Percentiles rank a stretch among this genome's conserved stretches.
Evolutionary conservation across 371 early-diverging fungal species (phyloP).

Genomic region (Polyrhizophydium stewartii): DNA sequence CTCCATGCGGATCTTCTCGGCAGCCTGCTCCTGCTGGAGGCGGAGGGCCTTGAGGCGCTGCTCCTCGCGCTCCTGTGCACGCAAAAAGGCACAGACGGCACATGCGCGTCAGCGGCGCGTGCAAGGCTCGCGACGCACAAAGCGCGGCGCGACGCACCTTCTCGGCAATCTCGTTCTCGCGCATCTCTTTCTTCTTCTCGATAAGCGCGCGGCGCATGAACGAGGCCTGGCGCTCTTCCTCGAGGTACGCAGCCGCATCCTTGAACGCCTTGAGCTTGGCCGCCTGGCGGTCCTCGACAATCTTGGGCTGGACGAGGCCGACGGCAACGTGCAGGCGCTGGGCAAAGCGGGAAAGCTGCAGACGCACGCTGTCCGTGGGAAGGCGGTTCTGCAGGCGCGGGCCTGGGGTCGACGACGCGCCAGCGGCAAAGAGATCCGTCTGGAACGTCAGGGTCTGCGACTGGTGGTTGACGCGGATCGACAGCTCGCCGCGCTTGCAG

Average conservation of each 20-base stretch:
- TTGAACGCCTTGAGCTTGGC: constrained; percentile 24
- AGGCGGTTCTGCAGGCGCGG: constrained; percentile 72
- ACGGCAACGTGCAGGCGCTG: constrained; percentile 75
- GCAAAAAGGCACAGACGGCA: background rate
- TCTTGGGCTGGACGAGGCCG: constrained; percentile 78
- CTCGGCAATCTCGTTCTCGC: constrained; percentile 56
- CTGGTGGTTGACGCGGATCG: constrained; percentile 91
- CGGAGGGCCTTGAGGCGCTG: constrained; percentile 48
- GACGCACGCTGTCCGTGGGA: constrained; percentile 60
- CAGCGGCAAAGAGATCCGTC: constrained; percentile 68
- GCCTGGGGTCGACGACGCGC: constrained; percentile 71
- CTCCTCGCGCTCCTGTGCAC: constrained; percentile 78
- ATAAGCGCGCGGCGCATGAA: constrained; percentile 77
- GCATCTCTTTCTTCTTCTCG: constrained; percentile 88
- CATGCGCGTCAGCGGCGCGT: constrained; percentile 59
- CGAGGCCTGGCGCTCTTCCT: constrained; percentile 79
- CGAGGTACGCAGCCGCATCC: constrained; percentile 46
- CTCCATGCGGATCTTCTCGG: constrained; percentile 75
- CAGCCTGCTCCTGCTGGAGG: constrained; percentile 72
- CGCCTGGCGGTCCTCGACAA: constrained; percentile 54
- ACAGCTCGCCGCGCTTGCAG: constrained; percentile 91
- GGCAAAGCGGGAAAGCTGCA: constrained; percentile 37
- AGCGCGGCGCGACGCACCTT: too few species aligned
- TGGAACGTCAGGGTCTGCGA: constrained; percentile 88
- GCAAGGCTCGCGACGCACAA: background rate